Conservation (phyloP, 768 basidiomycete species). For the Hypholoma sublateritium region DNA sequence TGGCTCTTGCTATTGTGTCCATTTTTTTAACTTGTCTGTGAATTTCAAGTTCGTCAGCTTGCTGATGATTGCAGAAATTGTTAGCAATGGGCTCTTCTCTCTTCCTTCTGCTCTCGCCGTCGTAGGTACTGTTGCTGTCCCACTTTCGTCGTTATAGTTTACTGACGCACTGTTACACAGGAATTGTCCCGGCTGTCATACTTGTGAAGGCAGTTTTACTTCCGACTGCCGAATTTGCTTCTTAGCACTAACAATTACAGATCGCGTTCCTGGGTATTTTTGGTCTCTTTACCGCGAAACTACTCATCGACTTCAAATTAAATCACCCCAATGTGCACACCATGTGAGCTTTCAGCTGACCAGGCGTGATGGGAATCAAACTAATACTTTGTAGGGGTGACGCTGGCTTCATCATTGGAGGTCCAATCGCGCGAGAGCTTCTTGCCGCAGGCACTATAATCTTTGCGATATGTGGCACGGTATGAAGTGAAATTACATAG, state of each 20-base stretch:
- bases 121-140: background rate
- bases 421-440: constrained; percentile 1
- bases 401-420: constrained; percentile 8
- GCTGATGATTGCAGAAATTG: constrained; percentile 8
- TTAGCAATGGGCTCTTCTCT: constrained; percentile 9
- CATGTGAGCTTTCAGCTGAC: background rate
- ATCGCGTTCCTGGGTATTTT: constrained; percentile 10
- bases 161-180: background rate
- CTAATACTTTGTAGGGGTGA: constrained; percentile 1
- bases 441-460: constrained; percentile 5
- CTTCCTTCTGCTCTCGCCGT: constrained; percentile 9
- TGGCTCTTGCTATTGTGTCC: too few relatives aligned
- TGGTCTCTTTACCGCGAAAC: constrained; percentile 9
- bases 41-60: constrained; percentile 2
- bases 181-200: constrained; percentile 9
- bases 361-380: background rate
- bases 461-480: constrained; percentile 10
- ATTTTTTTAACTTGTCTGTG: too few relatives aligned
- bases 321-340: constrained; percentile 11
- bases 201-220: background rate
- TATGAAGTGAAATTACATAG: background rate
- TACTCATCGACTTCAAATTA: constrained; percentile 8
- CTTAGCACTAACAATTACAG: background rate
- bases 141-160: too few relatives aligned
- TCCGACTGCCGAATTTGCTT: background rate